These are phyloP conservation scores for Coemansia sp. DNA, from an alignment of 192 early-diverging fungal species.

Conservation along the genomic window DNA sequence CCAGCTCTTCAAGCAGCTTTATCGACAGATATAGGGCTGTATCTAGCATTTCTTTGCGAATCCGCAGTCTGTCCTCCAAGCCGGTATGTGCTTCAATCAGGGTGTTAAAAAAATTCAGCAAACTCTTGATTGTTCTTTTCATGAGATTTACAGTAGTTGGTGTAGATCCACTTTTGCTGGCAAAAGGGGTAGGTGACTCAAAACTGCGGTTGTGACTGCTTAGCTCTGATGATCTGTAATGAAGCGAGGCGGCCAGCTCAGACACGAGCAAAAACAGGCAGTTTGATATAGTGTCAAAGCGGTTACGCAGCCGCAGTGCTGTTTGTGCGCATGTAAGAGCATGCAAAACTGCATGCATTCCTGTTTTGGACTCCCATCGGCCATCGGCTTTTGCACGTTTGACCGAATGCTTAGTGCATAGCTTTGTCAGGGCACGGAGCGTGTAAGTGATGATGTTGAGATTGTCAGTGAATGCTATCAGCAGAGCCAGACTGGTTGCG, in stretches of 20 bases:
- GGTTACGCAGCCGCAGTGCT: slow-evolving; percentile 32
- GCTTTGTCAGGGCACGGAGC: slow-evolving; percentile 30
- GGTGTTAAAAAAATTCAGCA: slow-evolving; percentile 34
- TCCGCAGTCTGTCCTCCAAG: slow-evolving; percentile 19
- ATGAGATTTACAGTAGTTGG: not conserved
- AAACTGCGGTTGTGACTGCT: not conserved
- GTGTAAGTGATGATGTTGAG: slow-evolving; percentile 6
- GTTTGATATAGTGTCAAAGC: slow-evolving; percentile 44
- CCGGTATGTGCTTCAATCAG: slow-evolving; percentile 25
- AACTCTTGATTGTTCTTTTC: slow-evolving; percentile 6
- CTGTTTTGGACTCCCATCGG: slow-evolving; percentile 31
- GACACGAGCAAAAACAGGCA: slow-evolving; percentile 18
- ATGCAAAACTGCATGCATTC: slow-evolving; percentile 26
- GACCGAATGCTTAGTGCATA: slow-evolving; percentile 45
- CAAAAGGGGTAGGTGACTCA: not conserved
- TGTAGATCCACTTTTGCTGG: not conserved
- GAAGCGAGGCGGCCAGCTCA: slow-evolving; percentile 2
- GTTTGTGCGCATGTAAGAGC: slow-evolving; percentile 30
- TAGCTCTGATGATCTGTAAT: not conserved
- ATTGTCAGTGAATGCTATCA: slow-evolving; percentile 16
- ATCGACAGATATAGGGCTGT: slow-evolving; percentile 39
- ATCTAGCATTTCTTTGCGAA: slow-evolving; percentile 41
- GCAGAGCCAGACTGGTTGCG: slow-evolving; percentile 28
- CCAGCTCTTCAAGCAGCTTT: slow-evolving; percentile 36
- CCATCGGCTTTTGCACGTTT: slow-evolving; percentile 20